Evolutionary conservation across 148 eudicot genomes (phyloP).

Genomic region (Bassia scoparia): DNA sequence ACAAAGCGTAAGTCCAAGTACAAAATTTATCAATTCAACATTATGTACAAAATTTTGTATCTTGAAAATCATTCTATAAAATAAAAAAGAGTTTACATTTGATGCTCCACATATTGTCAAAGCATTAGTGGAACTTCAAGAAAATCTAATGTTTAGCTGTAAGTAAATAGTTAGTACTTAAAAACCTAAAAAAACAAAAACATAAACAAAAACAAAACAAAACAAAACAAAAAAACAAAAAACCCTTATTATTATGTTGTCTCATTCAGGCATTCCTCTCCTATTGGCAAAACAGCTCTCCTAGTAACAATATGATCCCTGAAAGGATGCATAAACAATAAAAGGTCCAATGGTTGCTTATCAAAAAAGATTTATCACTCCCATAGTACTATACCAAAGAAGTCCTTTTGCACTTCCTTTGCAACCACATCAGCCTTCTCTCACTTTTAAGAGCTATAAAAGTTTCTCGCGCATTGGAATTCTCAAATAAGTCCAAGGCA

Average conservation of each 20-base stretch:
- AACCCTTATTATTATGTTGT: neutral
- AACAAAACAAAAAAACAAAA: neutral
- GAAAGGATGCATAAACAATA: neutral
- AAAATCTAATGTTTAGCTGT: neutral
- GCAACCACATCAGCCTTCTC: slow-evolving; percentile 52
- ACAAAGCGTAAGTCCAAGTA: neutral
- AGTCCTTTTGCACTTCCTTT: slow-evolving; percentile 47
- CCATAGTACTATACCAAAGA: slow-evolving; percentile 31
- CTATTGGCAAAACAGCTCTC: slow-evolving; percentile 4
- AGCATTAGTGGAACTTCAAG: slow-evolving; percentile 2
- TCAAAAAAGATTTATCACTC: neutral
- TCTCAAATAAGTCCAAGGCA: slow-evolving; percentile 62
- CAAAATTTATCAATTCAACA: neutral
- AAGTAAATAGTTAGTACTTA: slow-evolving; percentile 7
- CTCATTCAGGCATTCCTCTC: neutral
- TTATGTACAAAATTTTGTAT: slow-evolving; percentile 9
- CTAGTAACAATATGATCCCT: neutral
- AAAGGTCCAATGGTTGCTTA: slow-evolving; percentile 2
- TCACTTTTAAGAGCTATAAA: slow-evolving; percentile 57
- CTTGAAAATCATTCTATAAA: neutral
- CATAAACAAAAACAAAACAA: no score
- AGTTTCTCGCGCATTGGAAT: slow-evolving; percentile 53
- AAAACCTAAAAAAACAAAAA: neutral
- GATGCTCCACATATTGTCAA: neutral
- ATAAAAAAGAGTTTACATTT: slow-evolving; percentile 10